Conservation (phyloP, 768 basidiomycete genomes). For the Brasilioporus rufonigricans region DNA sequence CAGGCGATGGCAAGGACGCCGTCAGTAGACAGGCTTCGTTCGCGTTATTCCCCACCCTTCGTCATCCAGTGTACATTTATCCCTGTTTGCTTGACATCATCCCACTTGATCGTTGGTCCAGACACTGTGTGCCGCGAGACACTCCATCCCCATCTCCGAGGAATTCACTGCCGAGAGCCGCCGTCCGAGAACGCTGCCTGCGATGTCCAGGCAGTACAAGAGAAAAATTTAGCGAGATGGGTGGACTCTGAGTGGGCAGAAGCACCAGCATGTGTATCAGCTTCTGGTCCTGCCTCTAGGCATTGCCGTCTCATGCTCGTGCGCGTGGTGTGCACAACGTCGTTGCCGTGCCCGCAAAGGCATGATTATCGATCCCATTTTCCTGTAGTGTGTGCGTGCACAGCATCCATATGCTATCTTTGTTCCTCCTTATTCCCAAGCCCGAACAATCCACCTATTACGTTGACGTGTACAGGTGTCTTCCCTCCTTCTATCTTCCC, state of each 20-base stretch:
- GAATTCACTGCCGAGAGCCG: neutral
- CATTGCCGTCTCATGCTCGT: conserved; percentile 22
- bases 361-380: conserved; percentile 9
- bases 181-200: conserved; percentile 1
- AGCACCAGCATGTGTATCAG: conserved; percentile 22
- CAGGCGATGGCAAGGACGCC: neutral
- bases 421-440: conserved; percentile 19
- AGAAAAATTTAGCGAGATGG: conserved; percentile 23
- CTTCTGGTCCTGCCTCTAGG: conserved; percentile 25
- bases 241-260: conserved; percentile 30
- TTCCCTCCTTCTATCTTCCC: conserved; percentile 12
- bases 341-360: conserved; percentile 14
- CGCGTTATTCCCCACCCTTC: conserved; percentile 4
- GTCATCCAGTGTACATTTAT: conserved; percentile 6
- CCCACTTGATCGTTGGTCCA: neutral
- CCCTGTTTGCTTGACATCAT: conserved; percentile 1
- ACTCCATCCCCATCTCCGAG: conserved; percentile 23
- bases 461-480: conserved; percentile 20
- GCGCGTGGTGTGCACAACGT: conserved; percentile 7
- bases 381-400: conserved; percentile 14
- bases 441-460: conserved; percentile 16
- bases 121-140: neutral
- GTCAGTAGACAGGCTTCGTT: conserved; percentile 3
- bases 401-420: conserved; percentile 24
- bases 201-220: conserved; percentile 15